These are phyloP conservation scores for Brassica rapa DNA, from an alignment of 345 rosid species.

Conservation along the genomic window DNA sequence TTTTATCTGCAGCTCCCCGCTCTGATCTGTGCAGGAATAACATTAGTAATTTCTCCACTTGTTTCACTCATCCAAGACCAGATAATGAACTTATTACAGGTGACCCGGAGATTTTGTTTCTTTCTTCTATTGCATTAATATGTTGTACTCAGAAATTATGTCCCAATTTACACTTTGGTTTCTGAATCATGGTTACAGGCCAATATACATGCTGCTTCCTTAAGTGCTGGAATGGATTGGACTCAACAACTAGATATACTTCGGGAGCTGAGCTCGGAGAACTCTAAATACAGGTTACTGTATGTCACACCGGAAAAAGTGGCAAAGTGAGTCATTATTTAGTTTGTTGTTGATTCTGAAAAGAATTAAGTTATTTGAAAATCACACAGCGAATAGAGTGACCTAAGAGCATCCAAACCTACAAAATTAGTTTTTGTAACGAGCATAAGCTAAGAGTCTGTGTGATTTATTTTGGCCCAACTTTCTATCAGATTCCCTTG, in stretches of 20 bases:
- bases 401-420: not conserved
- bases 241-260: slow-evolving; percentile 88
- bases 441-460: not conserved
- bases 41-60: slow-evolving; percentile 92
- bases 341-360: not conserved
- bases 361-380: not conserved
- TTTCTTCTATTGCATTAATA: slow-evolving; percentile 17
- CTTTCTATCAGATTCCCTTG: not conserved
- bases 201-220: slow-evolving; percentile 85
- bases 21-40: slow-evolving; percentile 77
- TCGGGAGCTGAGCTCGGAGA: slow-evolving; percentile 81
- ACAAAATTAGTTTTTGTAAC: not conserved
- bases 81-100: slow-evolving; percentile 97
- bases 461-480: not conserved
- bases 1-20: slow-evolving; percentile 83
- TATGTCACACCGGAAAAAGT: slow-evolving; percentile 99
- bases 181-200: slow-evolving; percentile 54
- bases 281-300: slow-evolving; percentile 79
- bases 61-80: slow-evolving; percentile 99
- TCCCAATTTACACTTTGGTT: slow-evolving; percentile 13
- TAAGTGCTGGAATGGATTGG: slow-evolving; percentile 96
- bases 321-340: slow-evolving; percentile 72
- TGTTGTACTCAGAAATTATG: slow-evolving; percentile 16
- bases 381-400: not conserved
- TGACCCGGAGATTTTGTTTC: slow-evolving; percentile 31